Base-by-base conservation (phyloP, 192 early-diverging fungal genomes). In the Coemansia javaensis region DNA sequence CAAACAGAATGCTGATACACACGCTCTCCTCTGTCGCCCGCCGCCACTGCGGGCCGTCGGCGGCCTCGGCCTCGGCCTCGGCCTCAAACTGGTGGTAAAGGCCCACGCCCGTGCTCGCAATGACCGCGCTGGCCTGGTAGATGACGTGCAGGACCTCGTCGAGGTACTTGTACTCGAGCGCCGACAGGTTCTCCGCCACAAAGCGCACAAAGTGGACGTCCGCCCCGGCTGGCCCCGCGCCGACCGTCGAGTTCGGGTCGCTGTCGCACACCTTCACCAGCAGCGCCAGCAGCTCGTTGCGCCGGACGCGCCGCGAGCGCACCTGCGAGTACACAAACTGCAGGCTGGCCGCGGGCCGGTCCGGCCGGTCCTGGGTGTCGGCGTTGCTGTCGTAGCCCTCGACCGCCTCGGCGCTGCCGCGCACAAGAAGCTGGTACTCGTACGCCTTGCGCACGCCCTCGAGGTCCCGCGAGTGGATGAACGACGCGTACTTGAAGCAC, bases 61-160 rank as follows among this genome's bases (percentile, higher is more conserved):
- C 3, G 2, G 18, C 46, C 7, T 9, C 36, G 11, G 11, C 44
- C 12, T 27, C 22, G 13, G 37, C 43, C 15, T 77, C 59, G 11
- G 55, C 36, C 33, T 76, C 67, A 39, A 77, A 47, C 40, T 66
- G 52, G 30, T 79, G 79, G 5, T 76, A 56, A 7, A 86, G 33
- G 43, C 76, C 80, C 32, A 83, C 78, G 17, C 85, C 91, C 3
- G 79, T 66, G 15, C 87, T 80, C 1, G 90, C 82, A 24, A 93
- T 69, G 3, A 87, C 65, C 14, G 89, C 71, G 61, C 85, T 81
- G 36, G 86, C 77, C 40, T 82, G 78, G 63, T 89, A 83, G 11
- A 89, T 72, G 5, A 93, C 77, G 37, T 77, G 74, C 17, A 91
- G 53, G 13, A 93, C 79, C 68, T 97, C 94, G 30, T 92, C 93